Evolutionary conservation across 73 alveolate species (phyloP).

Genomic region (Symbiodinium pilosum): DNA sequence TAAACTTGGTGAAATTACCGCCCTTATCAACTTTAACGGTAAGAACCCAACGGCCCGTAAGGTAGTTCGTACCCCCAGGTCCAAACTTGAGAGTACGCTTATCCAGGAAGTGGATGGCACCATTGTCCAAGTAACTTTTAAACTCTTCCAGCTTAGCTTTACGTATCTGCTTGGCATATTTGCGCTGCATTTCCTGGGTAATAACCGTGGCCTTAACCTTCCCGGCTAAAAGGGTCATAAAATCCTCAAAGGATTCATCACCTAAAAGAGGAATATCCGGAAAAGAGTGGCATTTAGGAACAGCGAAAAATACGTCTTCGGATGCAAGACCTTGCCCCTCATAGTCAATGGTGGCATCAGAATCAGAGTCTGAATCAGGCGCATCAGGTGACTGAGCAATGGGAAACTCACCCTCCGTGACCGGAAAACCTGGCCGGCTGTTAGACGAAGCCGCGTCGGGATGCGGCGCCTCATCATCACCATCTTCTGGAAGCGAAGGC

Average conservation of each 20-base stretch:
- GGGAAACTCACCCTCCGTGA: not conserved
- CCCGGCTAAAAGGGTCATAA: not conserved
- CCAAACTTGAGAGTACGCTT: not conserved
- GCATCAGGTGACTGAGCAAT: not conserved
- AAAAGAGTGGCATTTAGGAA: no score
- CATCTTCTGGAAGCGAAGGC: no score
- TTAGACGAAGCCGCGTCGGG: not conserved
- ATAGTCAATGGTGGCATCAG: no score
- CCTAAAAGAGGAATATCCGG: not conserved
- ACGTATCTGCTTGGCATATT: not conserved
- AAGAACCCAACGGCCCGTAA: not conserved
- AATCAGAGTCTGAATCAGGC: not conserved
- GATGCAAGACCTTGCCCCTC: not conserved
- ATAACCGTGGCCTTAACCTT: not conserved
- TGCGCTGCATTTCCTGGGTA: not conserved
- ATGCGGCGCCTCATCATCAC: no score
- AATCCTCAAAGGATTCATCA: not conserved
- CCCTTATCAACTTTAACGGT: not conserved
- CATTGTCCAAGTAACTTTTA: not conserved
- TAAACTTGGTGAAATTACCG: not conserved
- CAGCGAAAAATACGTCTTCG: not conserved
- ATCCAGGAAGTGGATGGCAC: not conserved
- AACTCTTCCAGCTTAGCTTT: not conserved
- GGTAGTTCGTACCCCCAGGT: not conserved
- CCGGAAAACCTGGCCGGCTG: not conserved